phyloP scores from a whole-genome alignment of 2,329 filamentous ascomycete species.

The Rhinocladiella mackenziei region DNA sequence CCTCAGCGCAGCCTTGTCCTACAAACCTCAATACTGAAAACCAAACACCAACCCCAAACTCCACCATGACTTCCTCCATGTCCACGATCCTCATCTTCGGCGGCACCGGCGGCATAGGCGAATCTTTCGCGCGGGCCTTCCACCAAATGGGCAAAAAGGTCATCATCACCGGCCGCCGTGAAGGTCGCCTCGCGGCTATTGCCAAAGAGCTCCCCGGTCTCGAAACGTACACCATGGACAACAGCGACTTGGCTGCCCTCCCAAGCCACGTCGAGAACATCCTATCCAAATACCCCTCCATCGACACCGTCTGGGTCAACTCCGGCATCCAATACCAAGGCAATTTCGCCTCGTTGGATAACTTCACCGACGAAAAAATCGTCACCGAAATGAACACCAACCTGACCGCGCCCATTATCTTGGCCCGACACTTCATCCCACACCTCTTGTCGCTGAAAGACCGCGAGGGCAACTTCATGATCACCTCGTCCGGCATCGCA shows the following conservation, averaged over 20 bases:
- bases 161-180: slow-evolving; percentile 31
- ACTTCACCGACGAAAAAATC: slow-evolving; percentile 27
- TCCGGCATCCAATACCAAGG: slow-evolving; percentile 32
- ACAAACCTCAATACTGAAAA: not conserved
- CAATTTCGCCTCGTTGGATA: slow-evolving; percentile 28
- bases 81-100: slow-evolving; percentile 33
- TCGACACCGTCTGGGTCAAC: slow-evolving; percentile 37
- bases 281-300: slow-evolving; percentile 27
- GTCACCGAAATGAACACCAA: slow-evolving; percentile 30
- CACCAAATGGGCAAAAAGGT: slow-evolving; percentile 31
- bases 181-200: slow-evolving; percentile 26
- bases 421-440: slow-evolving; percentile 32
- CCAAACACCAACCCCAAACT: not conserved
- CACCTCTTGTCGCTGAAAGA: slow-evolving; percentile 25
- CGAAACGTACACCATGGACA: slow-evolving; percentile 30
- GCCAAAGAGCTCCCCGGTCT: slow-evolving; percentile 32
- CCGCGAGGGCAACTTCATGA: slow-evolving; percentile 30
- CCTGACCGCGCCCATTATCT: slow-evolving; percentile 32
- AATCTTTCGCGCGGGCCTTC: slow-evolving; percentile 30
- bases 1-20: no score
- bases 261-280: slow-evolving; percentile 21
- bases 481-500: slow-evolving; percentile 32
- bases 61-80: slow-evolving; percentile 21
- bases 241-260: slow-evolving; percentile 25
- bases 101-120: slow-evolving; percentile 46